Percentiles rank a stretch among this genome's conserved stretches.
Evolutionary conservation across 177 flowering plant species (phyloP).

Genomic region (Vitis hybrid): DNA sequence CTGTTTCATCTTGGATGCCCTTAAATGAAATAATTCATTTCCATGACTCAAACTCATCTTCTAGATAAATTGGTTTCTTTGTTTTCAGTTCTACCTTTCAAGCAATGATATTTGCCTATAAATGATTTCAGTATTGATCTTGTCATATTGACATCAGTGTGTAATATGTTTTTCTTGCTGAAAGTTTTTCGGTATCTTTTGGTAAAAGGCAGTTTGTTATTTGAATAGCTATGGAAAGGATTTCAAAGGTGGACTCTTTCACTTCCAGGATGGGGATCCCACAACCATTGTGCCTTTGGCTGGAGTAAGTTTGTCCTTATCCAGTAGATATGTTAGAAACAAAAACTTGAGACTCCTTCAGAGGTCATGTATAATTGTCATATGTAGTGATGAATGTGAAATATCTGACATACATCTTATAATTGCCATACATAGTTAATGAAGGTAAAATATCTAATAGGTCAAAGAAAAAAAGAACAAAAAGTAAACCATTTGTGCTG

Average conservation of each 20-base stretch:
- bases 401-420: not conserved
- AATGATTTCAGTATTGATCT: too few species aligned
- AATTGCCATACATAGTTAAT: not conserved
- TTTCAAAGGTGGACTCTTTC: conserved; percentile 85
- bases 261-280: conserved; percentile 89
- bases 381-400: too few species aligned
- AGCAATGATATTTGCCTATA: too few species aligned
- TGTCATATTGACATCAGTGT: not conserved
- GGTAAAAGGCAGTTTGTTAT: conserved; percentile 84
- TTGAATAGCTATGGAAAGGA: conserved; percentile 71
- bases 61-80: too few species aligned
- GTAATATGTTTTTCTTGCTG: not conserved
- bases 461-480: too few species aligned
- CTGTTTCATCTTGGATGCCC: too few species aligned
- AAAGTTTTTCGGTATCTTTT: conserved; percentile 15
- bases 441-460: not conserved
- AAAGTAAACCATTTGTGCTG: not conserved
- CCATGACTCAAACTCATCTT: too few species aligned
- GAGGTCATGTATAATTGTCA: too few species aligned
- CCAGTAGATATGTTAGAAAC: not conserved
- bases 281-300: conserved; percentile 59
- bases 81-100: too few species aligned
- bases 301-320: conserved; percentile 64
- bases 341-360: too few species aligned
- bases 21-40: too few species aligned